phyloP scores from a whole-genome alignment of 108 stramenopile species.

The Discostella pseudostelligera region DNA sequence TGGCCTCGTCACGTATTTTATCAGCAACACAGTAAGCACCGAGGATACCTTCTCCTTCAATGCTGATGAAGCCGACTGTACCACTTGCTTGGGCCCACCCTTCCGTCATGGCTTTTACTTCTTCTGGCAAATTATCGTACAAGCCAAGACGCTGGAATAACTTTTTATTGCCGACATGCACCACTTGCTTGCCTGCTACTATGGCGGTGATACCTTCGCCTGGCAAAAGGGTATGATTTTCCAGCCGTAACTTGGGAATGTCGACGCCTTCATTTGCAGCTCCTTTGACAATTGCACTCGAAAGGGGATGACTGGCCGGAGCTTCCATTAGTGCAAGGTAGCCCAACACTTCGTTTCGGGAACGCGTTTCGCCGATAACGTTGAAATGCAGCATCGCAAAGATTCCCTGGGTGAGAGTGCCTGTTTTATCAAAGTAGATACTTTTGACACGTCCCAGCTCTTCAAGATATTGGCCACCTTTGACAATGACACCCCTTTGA shows the following conservation, averaged over 20 bases:
- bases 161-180: conserved; percentile 73
- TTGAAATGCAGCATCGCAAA: conserved; percentile 64
- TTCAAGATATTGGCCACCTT: conserved; percentile 79
- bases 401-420: conserved; percentile 72
- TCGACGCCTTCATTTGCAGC: conserved; percentile 58
- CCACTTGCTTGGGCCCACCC: conserved; percentile 57
- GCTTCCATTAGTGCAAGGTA: conserved; percentile 71
- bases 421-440: conserved; percentile 83
- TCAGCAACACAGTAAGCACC: conserved; percentile 75
- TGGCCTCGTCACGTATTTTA: conserved; percentile 59
- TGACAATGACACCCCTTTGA: conserved; percentile 78
- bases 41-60: conserved; percentile 73
- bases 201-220: conserved; percentile 70
- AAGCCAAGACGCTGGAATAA: conserved; percentile 64
- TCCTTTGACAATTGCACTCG: conserved; percentile 61
- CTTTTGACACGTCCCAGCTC: conserved; percentile 54
- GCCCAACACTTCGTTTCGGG: conserved; percentile 49
- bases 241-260: conserved; percentile 39
- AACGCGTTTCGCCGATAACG: conserved; percentile 17
- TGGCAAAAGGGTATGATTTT: conserved; percentile 56
- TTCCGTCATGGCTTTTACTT: conserved; percentile 29
- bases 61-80: conserved; percentile 71
- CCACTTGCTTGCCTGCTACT: conserved; percentile 55
- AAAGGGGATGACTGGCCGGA: conserved; percentile 70
- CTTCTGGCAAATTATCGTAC: conserved; percentile 32